These are phyloP conservation scores for Paspalum vaginatum DNA, from an alignment of 176 grass and related monocot species.

Conservation along the genomic window DNA sequence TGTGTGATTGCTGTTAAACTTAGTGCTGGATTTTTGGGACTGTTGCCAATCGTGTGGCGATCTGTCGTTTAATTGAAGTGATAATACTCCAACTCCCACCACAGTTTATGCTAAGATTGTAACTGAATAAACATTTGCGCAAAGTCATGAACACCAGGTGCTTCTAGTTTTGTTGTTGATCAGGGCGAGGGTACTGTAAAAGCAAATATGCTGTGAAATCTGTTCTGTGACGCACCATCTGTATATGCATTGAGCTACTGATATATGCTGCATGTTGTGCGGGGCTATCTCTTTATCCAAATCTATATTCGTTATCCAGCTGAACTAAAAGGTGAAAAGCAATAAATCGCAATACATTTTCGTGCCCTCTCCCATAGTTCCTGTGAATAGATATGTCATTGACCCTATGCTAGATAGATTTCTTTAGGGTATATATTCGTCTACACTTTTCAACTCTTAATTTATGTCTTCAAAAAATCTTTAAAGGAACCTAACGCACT, in stretches of 20 bases:
- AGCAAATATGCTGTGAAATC: slow-evolving; percentile 3
- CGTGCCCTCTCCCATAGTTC: background rate
- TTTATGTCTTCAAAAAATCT: background rate
- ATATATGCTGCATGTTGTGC: slow-evolving; percentile 15
- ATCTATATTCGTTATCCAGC: background rate
- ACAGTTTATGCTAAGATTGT: background rate
- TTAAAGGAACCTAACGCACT: background rate
- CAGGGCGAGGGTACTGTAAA: background rate
- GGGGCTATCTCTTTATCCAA: background rate
- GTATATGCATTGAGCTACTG: background rate
- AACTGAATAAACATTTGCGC: background rate
- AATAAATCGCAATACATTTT: background rate
- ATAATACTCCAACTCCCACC: background rate
- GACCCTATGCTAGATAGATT: background rate
- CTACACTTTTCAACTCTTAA: background rate
- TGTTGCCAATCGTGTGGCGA: background rate
- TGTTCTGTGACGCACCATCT: slow-evolving; percentile 2
- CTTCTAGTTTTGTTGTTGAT: slow-evolving; percentile 6
- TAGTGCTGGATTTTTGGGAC: background rate
- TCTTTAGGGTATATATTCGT: background rate
- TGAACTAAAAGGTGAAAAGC: background rate
- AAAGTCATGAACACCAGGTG: background rate
- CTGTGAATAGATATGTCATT: background rate
- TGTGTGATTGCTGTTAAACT: background rate
- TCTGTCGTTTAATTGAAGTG: background rate